These are phyloP conservation scores for Eucalyptus curtisii DNA, from an alignment of 345 rosid genomes.

Conservation along the genomic window DNA sequence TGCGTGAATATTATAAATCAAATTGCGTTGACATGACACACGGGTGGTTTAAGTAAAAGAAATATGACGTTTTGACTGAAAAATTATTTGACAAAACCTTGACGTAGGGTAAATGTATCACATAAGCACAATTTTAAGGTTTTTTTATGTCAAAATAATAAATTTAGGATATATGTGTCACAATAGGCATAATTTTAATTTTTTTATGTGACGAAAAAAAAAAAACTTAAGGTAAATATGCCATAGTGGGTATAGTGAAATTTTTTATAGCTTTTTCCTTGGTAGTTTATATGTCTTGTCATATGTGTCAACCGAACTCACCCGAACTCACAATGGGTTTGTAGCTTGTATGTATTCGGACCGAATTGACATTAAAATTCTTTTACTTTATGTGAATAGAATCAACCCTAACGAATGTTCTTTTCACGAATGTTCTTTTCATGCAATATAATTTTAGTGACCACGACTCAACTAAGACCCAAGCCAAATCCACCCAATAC, in stretches of 20 bases:
- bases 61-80: too few species aligned
- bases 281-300: neutral
- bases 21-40: neutral
- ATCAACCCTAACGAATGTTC: neutral
- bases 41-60: fast-evolving
- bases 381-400: too few species aligned
- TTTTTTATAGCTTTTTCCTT: neutral
- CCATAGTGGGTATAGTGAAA: too few species aligned
- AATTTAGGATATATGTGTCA: too few species aligned
- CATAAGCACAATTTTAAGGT: fast-evolving
- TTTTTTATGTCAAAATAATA: too few species aligned
- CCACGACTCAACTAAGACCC: neutral
- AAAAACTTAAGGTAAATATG: fast-evolving
- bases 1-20: neutral
- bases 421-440: neutral
- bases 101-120: fast-evolving
- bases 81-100: fast-evolving
- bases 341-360: neutral
- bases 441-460: neutral
- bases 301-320: neutral
- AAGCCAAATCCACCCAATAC: neutral
- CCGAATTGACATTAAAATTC: too few species aligned
- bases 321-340: neutral
- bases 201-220: too few species aligned
- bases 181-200: too few species aligned